A percentile compares a stretch with the other conserved stretches of the same genome.
These are phyloP conservation scores for Fusarium sp. DNA, from an alignment of 2,329 filamentous ascomycete species.

Conservation along the genomic window DNA sequence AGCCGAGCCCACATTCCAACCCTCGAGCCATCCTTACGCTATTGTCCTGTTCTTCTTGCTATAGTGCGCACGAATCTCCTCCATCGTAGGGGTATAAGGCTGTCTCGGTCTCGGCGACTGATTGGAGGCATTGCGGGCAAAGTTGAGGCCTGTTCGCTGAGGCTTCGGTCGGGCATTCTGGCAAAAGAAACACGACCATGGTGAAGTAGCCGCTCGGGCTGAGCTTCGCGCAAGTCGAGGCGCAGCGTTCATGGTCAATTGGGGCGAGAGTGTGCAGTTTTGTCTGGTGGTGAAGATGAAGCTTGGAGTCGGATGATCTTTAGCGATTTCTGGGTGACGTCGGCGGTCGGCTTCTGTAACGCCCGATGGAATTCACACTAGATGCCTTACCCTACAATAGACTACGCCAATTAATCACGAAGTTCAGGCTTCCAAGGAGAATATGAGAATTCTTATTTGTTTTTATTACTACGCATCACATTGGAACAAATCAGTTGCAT, in stretches of 20 bases:
- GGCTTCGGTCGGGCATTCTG: slow-evolving; percentile 49
- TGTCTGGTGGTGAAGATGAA: slow-evolving; percentile 26
- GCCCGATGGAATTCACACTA: slow-evolving; percentile 19
- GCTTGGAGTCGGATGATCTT: slow-evolving; percentile 43
- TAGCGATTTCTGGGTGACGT: slow-evolving; percentile 44
- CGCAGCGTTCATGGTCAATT: slow-evolving; percentile 56
- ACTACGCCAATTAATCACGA: neutral
- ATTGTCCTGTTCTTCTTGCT: slow-evolving; percentile 74
- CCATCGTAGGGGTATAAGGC: slow-evolving; percentile 62
- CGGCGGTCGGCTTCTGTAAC: slow-evolving; percentile 40
- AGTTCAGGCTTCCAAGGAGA: neutral
- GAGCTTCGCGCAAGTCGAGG: slow-evolving; percentile 53
- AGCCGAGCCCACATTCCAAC: slow-evolving; percentile 19
- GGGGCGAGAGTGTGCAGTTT: slow-evolving; percentile 7
- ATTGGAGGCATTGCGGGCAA: slow-evolving; percentile 51
- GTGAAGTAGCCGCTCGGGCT: slow-evolving; percentile 41
- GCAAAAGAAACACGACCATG: slow-evolving; percentile 56
- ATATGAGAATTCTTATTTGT: neutral
- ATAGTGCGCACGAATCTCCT: slow-evolving; percentile 72
- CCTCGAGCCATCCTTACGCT: slow-evolving; percentile 46
- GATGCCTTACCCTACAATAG: slow-evolving; percentile 3
- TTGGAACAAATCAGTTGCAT: neutral
- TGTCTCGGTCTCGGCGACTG: slow-evolving; percentile 43
- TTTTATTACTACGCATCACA: neutral
- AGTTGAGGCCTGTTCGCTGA: slow-evolving; percentile 39